phyloP scores from a whole-genome alignment of 495 filamentous ascomycete genomes.

The Lasiosphaeris hirsuta region DNA sequence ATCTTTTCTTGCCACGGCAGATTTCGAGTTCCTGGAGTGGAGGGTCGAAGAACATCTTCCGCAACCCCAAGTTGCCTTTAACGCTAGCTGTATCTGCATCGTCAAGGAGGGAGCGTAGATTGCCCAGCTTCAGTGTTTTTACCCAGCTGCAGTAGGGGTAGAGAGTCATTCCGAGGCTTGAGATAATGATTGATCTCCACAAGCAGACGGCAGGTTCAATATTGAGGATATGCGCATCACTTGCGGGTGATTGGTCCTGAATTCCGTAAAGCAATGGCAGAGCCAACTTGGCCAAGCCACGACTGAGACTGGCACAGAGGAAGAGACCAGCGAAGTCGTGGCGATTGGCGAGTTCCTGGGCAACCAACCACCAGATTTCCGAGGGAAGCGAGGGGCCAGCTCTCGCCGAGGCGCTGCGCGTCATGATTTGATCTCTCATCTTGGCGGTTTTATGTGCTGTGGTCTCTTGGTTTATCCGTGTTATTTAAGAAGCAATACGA shows the following conservation, averaged over 20 bases:
- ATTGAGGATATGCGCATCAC: conserved; percentile 12
- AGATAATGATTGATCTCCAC: conserved; percentile 69
- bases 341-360: conserved; percentile 49
- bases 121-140: conserved; percentile 57
- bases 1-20: background rate
- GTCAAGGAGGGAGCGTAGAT: conserved; percentile 56
- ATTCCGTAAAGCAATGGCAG: conserved; percentile 59
- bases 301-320: conserved; percentile 49
- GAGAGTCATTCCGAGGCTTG: conserved; percentile 58
- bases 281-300: conserved; percentile 52
- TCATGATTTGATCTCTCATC: background rate
- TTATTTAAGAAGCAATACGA: too few relatives aligned
- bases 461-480: too few relatives aligned
- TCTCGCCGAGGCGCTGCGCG: background rate
- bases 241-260: conserved; percentile 28
- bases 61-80: background rate
- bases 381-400: conserved; percentile 41
- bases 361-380: conserved; percentile 60
- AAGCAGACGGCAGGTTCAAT: conserved; percentile 53
- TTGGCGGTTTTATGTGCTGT: background rate
- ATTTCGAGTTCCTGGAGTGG: conserved; percentile 41
- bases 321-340: conserved; percentile 57
- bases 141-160: conserved; percentile 71
- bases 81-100: conserved; percentile 43
- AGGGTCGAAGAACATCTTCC: conserved; percentile 47